Evolutionary conservation across 169 alveolate genomes (phyloP).

Genomic region (Cryptosporidium baileyi): DNA sequence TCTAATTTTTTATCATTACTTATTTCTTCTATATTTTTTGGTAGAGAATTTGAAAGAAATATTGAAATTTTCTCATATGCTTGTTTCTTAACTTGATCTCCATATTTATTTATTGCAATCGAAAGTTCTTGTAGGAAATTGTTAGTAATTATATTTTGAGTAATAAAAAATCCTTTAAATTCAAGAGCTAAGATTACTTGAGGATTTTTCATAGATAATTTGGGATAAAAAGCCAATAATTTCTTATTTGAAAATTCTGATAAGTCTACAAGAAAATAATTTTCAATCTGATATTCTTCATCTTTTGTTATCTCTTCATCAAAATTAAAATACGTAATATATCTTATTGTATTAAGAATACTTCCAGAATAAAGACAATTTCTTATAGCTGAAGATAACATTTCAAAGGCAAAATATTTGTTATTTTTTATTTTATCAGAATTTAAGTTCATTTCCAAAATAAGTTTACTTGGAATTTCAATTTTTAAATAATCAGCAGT

Average conservation of each 20-base stretch:
- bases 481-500: background rate
- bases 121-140: constrained; percentile 35
- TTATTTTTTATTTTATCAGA: background rate
- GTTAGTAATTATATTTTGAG: background rate
- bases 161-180: background rate
- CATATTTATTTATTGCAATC: constrained; percentile 22
- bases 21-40: background rate
- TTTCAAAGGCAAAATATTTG: constrained; percentile 27
- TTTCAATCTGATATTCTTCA: background rate
- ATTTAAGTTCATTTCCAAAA: background rate
- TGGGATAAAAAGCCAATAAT: constrained; percentile 19
- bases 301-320: background rate
- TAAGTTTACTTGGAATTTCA: background rate
- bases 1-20: background rate
- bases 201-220: background rate
- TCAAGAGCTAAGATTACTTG: constrained; percentile 13
- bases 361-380: constrained; percentile 25
- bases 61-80: background rate
- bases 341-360: constrained; percentile 34
- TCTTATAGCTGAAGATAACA: constrained; percentile 38
- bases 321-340: background rate
- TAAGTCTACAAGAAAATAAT: background rate
- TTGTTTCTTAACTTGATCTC: background rate
- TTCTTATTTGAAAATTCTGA: constrained; percentile 6
- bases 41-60: constrained; percentile 10